Conservation (phyloP, 106 monocot species). For the Gastrodia elata region DNA sequence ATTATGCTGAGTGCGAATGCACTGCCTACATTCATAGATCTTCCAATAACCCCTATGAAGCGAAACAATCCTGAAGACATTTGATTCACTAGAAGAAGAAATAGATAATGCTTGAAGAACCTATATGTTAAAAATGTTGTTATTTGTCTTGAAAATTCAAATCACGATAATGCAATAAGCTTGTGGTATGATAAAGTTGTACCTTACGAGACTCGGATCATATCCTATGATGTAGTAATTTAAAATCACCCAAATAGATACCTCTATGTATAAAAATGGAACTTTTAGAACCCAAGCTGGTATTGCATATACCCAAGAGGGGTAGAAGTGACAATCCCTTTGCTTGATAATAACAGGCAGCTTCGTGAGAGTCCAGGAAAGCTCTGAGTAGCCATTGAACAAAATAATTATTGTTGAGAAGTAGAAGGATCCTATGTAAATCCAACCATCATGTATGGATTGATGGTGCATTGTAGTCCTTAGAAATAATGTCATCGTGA, state of each 20-base stretch:
- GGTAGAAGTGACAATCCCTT: neutral
- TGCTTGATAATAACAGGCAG: conserved; percentile 8
- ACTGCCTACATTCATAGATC: conserved; percentile 47
- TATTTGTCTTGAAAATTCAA: neutral
- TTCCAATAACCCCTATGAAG: conserved; percentile 39
- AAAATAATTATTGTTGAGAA: neutral
- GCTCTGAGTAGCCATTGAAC: conserved; percentile 4
- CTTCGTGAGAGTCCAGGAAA: neutral
- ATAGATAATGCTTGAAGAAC: conserved; percentile 59
- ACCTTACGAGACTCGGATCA: neutral
- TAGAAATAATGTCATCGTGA: neutral
- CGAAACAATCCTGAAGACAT: conserved; percentile 58
- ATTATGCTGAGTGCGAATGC: conserved; percentile 46
- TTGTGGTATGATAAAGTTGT: neutral
- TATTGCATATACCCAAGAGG: neutral
- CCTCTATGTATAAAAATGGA: neutral
- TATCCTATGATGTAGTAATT: conserved; percentile 4
- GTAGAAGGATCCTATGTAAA: conserved; percentile 1
- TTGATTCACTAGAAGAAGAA: conserved; percentile 43
- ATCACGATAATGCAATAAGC: neutral
- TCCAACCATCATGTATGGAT: neutral
- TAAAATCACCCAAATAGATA: neutral
- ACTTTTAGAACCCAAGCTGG: neutral
- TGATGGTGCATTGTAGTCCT: neutral
- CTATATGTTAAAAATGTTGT: conserved; percentile 10